Conservation (phyloP, 2,329 filamentous ascomycete genomes). For the Fusarium sp. region DNA sequence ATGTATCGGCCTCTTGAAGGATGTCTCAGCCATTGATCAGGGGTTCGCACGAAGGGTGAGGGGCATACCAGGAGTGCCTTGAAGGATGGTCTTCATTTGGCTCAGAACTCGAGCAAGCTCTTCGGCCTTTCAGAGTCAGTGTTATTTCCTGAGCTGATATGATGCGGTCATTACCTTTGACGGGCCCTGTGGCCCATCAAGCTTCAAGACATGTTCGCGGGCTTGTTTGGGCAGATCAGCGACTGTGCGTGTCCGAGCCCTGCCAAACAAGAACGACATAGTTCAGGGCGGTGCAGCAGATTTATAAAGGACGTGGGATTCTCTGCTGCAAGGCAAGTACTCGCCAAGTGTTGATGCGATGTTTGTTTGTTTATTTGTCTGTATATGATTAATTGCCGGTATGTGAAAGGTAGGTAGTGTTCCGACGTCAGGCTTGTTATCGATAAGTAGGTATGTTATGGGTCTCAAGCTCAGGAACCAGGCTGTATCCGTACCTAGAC, state of each 20-base stretch:
- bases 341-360: not conserved
- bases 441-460: conserved; percentile 28
- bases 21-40: conserved; percentile 29
- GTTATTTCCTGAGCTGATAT: not conserved
- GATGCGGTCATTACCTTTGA: conserved; percentile 57
- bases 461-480: not conserved
- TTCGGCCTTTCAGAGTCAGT: conserved; percentile 71
- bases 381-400: conserved; percentile 6
- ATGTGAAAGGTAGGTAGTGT: conserved; percentile 9
- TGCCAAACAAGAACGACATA: conserved; percentile 69
- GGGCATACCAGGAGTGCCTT: conserved; percentile 86
- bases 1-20: conserved; percentile 80
- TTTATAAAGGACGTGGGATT: not conserved
- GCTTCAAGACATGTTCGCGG: conserved; percentile 64
- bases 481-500: not conserved
- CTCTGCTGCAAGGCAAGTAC: not conserved
- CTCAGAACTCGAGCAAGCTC: conserved; percentile 86
- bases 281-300: conserved; percentile 4
- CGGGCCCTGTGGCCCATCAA: conserved; percentile 62
- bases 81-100: conserved; percentile 92
- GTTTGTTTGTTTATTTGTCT: conserved; percentile 10
- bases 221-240: conserved; percentile 68
- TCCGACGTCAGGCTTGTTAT: conserved; percentile 37
- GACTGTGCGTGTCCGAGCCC: conserved; percentile 63
- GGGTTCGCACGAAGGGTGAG: conserved; percentile 7